These are phyloP conservation scores for Cryptococcus sp. DNA, from an alignment of 1,284 basidiomycete species.

Conservation along the genomic window DNA sequence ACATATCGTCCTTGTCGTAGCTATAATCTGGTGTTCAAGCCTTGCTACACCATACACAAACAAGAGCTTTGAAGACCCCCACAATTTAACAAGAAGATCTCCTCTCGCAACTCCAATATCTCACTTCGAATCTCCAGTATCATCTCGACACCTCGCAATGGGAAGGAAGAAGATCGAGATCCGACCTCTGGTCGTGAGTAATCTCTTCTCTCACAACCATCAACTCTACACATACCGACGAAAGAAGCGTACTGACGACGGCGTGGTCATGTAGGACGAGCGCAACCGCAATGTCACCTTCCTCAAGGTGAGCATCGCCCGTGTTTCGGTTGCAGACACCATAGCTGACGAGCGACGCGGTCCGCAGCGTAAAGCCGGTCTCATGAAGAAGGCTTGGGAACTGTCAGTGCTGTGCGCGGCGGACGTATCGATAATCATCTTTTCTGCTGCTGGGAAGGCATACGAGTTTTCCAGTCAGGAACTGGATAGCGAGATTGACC, in stretches of 20 bases:
- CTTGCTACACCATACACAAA: no score
- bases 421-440: constrained; percentile 53
- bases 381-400: constrained; percentile 56
- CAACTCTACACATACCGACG: neutral
- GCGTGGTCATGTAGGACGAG: constrained; percentile 41
- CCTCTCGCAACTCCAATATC: neutral
- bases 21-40: no score
- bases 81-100: no score
- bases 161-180: constrained; percentile 55
- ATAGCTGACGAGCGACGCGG: neutral
- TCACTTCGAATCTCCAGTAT: neutral
- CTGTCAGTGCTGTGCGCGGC: constrained; percentile 52
- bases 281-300: constrained; percentile 54
- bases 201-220: neutral
- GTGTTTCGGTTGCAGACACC: neutral
- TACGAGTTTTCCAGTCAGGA: constrained; percentile 52
- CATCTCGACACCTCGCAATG: constrained; percentile 28
- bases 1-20: no score
- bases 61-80: no score
- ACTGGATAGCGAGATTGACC: constrained; percentile 48
- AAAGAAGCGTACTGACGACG: neutral
- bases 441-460: constrained; percentile 47
- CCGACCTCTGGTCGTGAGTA: constrained; percentile 48
- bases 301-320: constrained; percentile 35
- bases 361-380: constrained; percentile 50